phyloP scores from a whole-genome alignment of 169 alveolate species.

The Plasmodium vinckei region DNA sequence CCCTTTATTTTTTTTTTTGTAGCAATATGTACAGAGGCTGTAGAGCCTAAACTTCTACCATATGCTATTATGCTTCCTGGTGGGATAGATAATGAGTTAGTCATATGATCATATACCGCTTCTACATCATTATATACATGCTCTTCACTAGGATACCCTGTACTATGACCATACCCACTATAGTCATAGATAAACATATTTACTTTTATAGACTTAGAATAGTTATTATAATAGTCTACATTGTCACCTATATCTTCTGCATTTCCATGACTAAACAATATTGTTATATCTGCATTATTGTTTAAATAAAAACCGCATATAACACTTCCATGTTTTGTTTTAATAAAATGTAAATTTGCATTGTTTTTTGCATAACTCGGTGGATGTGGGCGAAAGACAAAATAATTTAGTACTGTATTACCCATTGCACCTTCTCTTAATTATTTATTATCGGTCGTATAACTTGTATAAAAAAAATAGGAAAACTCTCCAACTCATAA shows the following conservation, averaged over 20 bases:
- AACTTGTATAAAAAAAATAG: too few relatives aligned
- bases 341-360: conserved; percentile 83
- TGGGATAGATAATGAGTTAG: conserved; percentile 79
- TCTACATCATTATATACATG: conserved; percentile 89
- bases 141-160: conserved; percentile 88
- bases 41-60: conserved; percentile 95
- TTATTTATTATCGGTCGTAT: background rate
- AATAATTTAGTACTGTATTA: conserved; percentile 71
- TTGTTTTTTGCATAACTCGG: conserved; percentile 79
- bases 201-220: conserved; percentile 78
- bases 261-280: conserved; percentile 91
- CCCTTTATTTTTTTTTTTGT: conserved; percentile 85
- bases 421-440: conserved; percentile 78
- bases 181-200: conserved; percentile 90
- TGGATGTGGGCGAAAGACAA: conserved; percentile 83
- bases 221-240: conserved; percentile 75
- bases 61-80: conserved; percentile 85
- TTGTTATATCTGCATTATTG: conserved; percentile 84
- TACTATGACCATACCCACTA: conserved; percentile 88
- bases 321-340: conserved; percentile 79
- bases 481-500: too few relatives aligned
- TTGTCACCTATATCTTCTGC: conserved; percentile 92
- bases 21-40: conserved; percentile 91
- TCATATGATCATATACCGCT: conserved; percentile 88
- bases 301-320: conserved; percentile 82